These are phyloP conservation scores for Silene latifolia DNA, from an alignment of 148 eudicot species.

Conservation along the genomic window DNA sequence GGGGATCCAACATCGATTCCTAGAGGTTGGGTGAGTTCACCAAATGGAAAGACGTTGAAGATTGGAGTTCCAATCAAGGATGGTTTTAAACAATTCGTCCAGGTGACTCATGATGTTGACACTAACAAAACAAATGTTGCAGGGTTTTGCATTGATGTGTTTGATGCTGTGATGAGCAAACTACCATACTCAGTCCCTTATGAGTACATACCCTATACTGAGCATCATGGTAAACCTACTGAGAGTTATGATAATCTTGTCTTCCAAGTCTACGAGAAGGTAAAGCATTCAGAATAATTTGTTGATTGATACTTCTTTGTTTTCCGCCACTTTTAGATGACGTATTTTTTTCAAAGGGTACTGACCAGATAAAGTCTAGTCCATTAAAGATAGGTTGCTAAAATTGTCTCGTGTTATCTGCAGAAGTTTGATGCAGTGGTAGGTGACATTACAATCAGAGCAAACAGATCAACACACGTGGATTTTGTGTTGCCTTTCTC, in stretches of 20 bases:
- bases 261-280: conserved; percentile 31
- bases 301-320: not conserved
- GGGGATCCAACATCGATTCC: conserved; percentile 41
- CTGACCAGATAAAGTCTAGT: no score
- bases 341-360: no score
- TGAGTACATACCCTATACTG: conserved; percentile 42
- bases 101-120: conserved; percentile 23
- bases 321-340: not conserved
- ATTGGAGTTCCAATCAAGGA: conserved; percentile 51
- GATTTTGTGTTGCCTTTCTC: conserved; percentile 66
- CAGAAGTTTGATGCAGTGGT: conserved; percentile 59
- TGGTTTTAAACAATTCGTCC: conserved; percentile 45
- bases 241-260: conserved; percentile 32
- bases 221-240: conserved; percentile 24
- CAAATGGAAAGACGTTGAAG: conserved; percentile 39
- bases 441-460: conserved; percentile 56
- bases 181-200: conserved; percentile 48
- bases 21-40: conserved; percentile 60
- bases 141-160: conserved; percentile 63
- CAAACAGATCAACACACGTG: conserved; percentile 41
- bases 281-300: not conserved
- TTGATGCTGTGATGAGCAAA: conserved; percentile 43
- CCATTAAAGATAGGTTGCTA: not conserved
- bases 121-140: conserved; percentile 25
- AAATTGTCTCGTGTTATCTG: not conserved